Evolutionary conservation across 1,139 yeast species (phyloP).

Genomic region (Diutina scorzettiae): DNA sequence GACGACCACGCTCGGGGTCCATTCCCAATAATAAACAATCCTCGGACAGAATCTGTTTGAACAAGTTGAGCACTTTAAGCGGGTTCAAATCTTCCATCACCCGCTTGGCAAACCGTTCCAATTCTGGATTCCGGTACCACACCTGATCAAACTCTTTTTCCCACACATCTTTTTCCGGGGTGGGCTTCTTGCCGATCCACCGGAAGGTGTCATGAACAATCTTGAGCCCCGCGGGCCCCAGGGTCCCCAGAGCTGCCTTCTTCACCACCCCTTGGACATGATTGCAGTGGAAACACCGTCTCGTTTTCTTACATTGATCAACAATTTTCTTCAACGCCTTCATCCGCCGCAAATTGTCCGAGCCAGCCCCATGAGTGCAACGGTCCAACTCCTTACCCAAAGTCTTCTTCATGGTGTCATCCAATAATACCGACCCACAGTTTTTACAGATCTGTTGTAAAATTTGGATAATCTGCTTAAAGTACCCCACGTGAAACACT

Average conservation of each 20-base stretch:
- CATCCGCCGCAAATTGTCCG: slow-evolving; percentile 89
- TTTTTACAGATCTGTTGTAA: slow-evolving; percentile 86
- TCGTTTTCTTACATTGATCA: slow-evolving; percentile 92
- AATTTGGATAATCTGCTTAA: slow-evolving; percentile 81
- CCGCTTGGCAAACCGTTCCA: slow-evolving; percentile 76
- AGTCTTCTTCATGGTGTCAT: slow-evolving; percentile 57
- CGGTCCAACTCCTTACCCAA: slow-evolving; percentile 68
- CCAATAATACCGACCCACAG: slow-evolving; percentile 70
- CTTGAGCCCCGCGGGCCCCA: slow-evolving; percentile 85
- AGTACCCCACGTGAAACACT: slow-evolving; percentile 94
- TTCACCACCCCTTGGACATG: slow-evolving; percentile 93
- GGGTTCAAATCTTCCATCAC: slow-evolving; percentile 95
- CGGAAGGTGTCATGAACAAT: slow-evolving; percentile 93
- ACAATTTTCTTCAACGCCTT: slow-evolving; percentile 66
- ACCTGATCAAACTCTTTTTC: slow-evolving; percentile 75
- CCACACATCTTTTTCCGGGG: slow-evolving; percentile 79
- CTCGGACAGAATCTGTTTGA: slow-evolving; percentile 71
- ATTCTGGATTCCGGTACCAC: slow-evolving; percentile 64
- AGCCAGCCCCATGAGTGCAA: slow-evolving; percentile 39
- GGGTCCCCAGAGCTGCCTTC: slow-evolving; percentile 78
- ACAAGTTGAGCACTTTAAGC: slow-evolving; percentile 72
- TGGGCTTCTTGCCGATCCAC: slow-evolving; percentile 85
- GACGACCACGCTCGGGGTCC: slow-evolving; percentile 76
- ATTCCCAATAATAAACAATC: slow-evolving; percentile 92
- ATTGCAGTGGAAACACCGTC: slow-evolving; percentile 81